These are phyloP conservation scores for Dillenia suffruticosa DNA, from an alignment of 164 flowering plant genomes.

Conservation along the genomic window DNA sequence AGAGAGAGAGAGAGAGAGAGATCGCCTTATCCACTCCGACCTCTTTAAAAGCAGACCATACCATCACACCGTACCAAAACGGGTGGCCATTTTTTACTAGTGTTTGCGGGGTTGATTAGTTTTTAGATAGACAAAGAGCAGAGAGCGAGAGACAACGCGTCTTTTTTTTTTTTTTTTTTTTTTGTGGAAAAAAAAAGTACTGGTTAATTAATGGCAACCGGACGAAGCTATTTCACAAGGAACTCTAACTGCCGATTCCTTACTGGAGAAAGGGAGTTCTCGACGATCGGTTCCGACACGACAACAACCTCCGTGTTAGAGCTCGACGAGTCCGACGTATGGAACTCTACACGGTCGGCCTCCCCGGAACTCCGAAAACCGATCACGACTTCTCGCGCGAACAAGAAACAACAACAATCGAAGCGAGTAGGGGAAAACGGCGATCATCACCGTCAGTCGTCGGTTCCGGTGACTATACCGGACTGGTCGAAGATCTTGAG, in stretches of 20 bases:
- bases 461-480: slow-evolving; percentile 62
- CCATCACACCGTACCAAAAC: background rate
- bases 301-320: slow-evolving; percentile 17
- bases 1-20: slow-evolving; percentile 6
- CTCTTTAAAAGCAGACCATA: slow-evolving; percentile 28
- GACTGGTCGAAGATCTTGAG: slow-evolving; percentile 70
- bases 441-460: slow-evolving; percentile 8
- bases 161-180: no score
- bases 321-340: slow-evolving; percentile 55
- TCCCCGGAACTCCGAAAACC: slow-evolving; percentile 35
- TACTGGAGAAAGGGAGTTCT: slow-evolving; percentile 14
- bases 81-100: no score
- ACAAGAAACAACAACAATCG: slow-evolving; percentile 2
- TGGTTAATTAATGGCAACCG: slow-evolving; percentile 29
- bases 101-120: background rate
- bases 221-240: slow-evolving; percentile 32
- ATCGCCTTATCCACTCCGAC: slow-evolving; percentile 30
- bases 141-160: no score
- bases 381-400: slow-evolving; percentile 10
- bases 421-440: background rate
- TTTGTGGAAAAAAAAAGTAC: no score
- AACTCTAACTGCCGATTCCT: slow-evolving; percentile 35
- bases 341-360: slow-evolving; percentile 25
- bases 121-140: background rate
- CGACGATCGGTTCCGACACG: slow-evolving; percentile 16